Conservation (phyloP, 1,139 yeast genomes). For the Yamadazyma dendronema region DNA sequence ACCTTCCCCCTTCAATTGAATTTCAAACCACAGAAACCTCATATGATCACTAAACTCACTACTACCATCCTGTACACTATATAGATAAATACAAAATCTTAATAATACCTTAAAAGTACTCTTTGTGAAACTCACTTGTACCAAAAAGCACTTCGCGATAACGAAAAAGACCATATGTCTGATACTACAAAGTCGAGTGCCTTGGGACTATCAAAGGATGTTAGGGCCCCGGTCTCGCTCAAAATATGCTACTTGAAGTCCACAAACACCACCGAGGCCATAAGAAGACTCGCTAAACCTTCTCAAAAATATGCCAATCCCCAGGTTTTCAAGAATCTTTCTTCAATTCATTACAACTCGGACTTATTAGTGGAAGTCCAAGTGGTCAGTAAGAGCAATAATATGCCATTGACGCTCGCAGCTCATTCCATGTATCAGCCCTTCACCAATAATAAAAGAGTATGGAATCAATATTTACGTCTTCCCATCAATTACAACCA, state of each 20-base stretch:
- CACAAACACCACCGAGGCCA: conserved; percentile 19
- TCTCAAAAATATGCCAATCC: conserved; percentile 61
- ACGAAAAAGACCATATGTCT: not conserved
- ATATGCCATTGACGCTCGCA: conserved; percentile 60
- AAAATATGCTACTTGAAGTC: conserved; percentile 36
- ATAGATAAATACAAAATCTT: too few relatives aligned
- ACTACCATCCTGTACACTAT: too few relatives aligned
- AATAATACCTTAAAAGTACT: too few relatives aligned
- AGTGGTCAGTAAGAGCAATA: conserved; percentile 55
- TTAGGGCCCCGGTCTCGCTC: conserved; percentile 49
- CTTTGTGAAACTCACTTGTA: too few relatives aligned
- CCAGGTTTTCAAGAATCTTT: conserved; percentile 43
- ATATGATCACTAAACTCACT: too few relatives aligned
- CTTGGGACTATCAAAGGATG: conserved; percentile 75
- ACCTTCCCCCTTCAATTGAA: too few relatives aligned
- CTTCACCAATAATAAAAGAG: conserved; percentile 45
- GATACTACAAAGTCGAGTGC: conserved; percentile 36
- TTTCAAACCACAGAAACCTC: too few relatives aligned
- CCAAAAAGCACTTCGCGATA: too few relatives aligned
- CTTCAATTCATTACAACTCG: conserved; percentile 51
- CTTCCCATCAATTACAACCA: conserved; percentile 73
- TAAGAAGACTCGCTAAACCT: conserved; percentile 38
- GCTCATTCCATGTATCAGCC: conserved; percentile 64
- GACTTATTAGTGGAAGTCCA: conserved; percentile 65
- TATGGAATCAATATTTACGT: conserved; percentile 59